These are phyloP conservation scores for Tuber borchii DNA, from an alignment of 495 filamentous ascomycete genomes.

Conservation along the genomic window DNA sequence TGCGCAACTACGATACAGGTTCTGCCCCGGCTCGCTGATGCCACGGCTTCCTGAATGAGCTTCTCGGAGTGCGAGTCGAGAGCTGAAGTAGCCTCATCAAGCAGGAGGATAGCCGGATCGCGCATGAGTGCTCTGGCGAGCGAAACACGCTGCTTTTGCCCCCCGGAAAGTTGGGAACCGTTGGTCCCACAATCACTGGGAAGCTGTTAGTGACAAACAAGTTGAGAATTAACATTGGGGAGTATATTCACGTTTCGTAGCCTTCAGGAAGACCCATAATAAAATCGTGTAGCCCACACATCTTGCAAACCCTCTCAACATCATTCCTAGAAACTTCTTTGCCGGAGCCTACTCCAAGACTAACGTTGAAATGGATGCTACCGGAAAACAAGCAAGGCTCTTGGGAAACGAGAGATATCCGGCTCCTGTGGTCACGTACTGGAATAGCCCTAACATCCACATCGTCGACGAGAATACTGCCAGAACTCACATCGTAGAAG, in stretches of 20 bases:
- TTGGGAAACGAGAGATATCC: slow-evolving; percentile 48
- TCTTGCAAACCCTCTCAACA: slow-evolving; percentile 46
- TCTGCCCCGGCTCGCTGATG: slow-evolving; percentile 29
- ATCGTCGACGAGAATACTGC: slow-evolving; percentile 49
- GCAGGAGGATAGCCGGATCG: slow-evolving; percentile 61
- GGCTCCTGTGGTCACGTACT: slow-evolving; percentile 45
- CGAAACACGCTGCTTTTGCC: slow-evolving; percentile 59
- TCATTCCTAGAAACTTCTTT: slow-evolving; percentile 40
- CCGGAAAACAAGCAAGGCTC: slow-evolving; percentile 51
- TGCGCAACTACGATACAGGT: slow-evolving; percentile 38
- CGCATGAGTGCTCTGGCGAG: slow-evolving; percentile 61
- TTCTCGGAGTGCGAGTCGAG: slow-evolving; percentile 46
- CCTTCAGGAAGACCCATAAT: slow-evolving; percentile 45
- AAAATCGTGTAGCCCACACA: slow-evolving; percentile 43
- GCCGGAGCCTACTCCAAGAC: slow-evolving; percentile 44
- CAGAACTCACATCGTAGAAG: slow-evolving; percentile 48
- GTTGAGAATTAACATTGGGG: slow-evolving; percentile 15
- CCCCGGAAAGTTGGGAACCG: slow-evolving; percentile 56
- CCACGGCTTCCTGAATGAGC: slow-evolving; percentile 34
- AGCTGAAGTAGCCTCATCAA: slow-evolving; percentile 69
- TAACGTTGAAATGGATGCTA: slow-evolving; percentile 49
- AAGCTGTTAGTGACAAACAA: slow-evolving; percentile 42
- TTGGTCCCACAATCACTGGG: slow-evolving; percentile 51
- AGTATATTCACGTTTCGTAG: slow-evolving; percentile 41
- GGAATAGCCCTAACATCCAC: slow-evolving; percentile 46